Evolutionary conservation across 495 filamentous ascomycete genomes (phyloP).

Genomic region (Trichoderma orchidacearum): DNA sequence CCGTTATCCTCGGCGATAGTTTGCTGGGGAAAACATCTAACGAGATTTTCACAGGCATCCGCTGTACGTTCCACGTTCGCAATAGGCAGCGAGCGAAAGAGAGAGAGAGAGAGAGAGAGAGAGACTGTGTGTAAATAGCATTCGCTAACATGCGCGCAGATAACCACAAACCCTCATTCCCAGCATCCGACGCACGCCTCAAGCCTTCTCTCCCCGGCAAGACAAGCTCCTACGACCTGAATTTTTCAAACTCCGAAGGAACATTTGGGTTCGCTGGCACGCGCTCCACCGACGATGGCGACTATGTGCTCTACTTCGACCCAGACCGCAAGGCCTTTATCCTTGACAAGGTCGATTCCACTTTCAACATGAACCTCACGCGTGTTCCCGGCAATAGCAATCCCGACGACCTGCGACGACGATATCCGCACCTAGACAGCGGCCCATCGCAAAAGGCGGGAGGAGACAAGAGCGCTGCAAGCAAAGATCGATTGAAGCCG

Average conservation of each 20-base stretch:
- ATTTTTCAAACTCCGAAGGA: constrained; percentile 30
- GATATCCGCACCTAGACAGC: constrained; percentile 27
- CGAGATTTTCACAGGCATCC: constrained; percentile 36
- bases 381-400: constrained; percentile 25
- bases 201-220: constrained; percentile 25
- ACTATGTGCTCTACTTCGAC: constrained; percentile 43
- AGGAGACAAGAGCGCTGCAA: constrained; percentile 4
- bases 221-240: constrained; percentile 28
- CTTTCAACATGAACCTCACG: constrained; percentile 44
- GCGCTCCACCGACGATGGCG: constrained; percentile 30
- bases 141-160: constrained; percentile 19
- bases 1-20: constrained; percentile 40
- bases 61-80: constrained; percentile 24
- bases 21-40: constrained; percentile 37
- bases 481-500: constrained; percentile 6
- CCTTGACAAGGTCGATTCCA: constrained; percentile 42
- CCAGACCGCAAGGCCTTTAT: constrained; percentile 38
- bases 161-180: constrained; percentile 36
- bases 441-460: constrained; percentile 8
- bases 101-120: too few relatives aligned
- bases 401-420: constrained; percentile 22
- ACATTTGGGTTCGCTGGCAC: constrained; percentile 27
- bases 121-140: too few relatives aligned
- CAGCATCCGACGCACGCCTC: constrained; percentile 28
- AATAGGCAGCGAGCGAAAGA: not conserved